phyloP scores from a whole-genome alignment of 2,329 filamentous ascomycete genomes.

The Zelopaecilomyces penicillatus region DNA sequence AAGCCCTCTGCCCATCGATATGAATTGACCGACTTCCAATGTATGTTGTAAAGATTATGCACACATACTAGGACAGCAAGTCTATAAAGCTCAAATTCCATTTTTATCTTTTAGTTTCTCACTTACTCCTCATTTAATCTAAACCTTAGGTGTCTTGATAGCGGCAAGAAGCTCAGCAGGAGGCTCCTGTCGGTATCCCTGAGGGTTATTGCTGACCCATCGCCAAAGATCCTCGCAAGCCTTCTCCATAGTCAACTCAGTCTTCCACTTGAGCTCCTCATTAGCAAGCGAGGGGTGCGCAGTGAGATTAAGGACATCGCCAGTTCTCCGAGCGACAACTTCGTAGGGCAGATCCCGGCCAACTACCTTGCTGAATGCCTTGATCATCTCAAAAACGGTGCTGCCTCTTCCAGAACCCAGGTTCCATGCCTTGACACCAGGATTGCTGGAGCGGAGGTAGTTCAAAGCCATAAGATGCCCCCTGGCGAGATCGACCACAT shows the following conservation, averaged over 20 bases:
- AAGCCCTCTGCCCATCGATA: too few relatives aligned
- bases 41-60: too few relatives aligned
- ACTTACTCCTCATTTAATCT: neutral
- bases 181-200: slow-evolving; percentile 89
- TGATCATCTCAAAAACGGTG: slow-evolving; percentile 96
- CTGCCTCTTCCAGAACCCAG: slow-evolving; percentile 88
- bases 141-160: slow-evolving; percentile 36
- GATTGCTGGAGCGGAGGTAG: slow-evolving; percentile 74
- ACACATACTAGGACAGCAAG: too few relatives aligned
- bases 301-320: slow-evolving; percentile 91
- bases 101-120: neutral
- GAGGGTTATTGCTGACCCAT: slow-evolving; percentile 95
- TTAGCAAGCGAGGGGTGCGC: slow-evolving; percentile 85
- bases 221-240: slow-evolving; percentile 92
- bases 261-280: slow-evolving; percentile 85
- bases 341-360: slow-evolving; percentile 82
- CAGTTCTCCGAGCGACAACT: slow-evolving; percentile 70
- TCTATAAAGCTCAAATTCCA: neutral
- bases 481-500: slow-evolving; percentile 80
- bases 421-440: slow-evolving; percentile 94
- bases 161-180: slow-evolving; percentile 69
- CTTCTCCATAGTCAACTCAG: slow-evolving; percentile 80
- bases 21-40: too few relatives aligned
- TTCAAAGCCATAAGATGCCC: slow-evolving; percentile 86
- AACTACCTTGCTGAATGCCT: slow-evolving; percentile 81